Evolutionary conservation across 768 basidiomycete genomes (phyloP), one percentile per base, ranked within the genome.

Genomic region (Phylloporus sp.): DNA sequence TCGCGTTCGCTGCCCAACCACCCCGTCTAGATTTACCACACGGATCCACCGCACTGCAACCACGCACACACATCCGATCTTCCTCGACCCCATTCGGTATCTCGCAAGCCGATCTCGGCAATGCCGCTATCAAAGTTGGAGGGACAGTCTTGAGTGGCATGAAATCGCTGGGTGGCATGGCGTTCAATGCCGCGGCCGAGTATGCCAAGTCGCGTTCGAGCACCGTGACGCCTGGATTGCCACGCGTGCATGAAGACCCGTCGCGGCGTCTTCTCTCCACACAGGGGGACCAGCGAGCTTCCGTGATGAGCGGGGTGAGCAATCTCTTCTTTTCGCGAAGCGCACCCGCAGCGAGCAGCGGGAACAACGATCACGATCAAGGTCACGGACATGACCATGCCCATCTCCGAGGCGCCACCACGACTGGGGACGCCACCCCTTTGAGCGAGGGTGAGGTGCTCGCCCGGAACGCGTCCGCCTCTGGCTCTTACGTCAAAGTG

Each of bases 71-170:
- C 45, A 43, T 44, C 53, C 57, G 57, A 49, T 49, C 50, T 47
- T 61, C 63, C 15, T 62, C 54, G 17, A 52, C 40, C 26, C 56
- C 56, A 5, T 65, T 69, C 26, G 62, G 65, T 22, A 63, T 71
- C 39, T 69, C 70, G 2, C 77, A 77, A 48, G 70, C 71, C 3
- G 77, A 81, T 37, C 51, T 81, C 2, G 77, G 81, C 14, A 71
- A 62, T 46, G 71, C 80, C 9, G 82, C 82, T 7, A 55, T 77
- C 44, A 79, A 73, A 52, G 76, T 82, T 3, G 82, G 83, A 18
- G 81, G 78, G 26, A 77, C 71, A 20, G 72, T 87, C 9, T 64
- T 84, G 47, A 80, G 73, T 53, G 82, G 83, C 17, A 76, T 86
- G 74, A 76, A 77, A 58, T 75, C 76, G 7, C 59, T 85, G 3